A percentile compares a stretch with the other conserved stretches of the same genome.
phyloP scores from a whole-genome alignment of 257 asterid genomes.

The Nyctanthes arbortristis region DNA sequence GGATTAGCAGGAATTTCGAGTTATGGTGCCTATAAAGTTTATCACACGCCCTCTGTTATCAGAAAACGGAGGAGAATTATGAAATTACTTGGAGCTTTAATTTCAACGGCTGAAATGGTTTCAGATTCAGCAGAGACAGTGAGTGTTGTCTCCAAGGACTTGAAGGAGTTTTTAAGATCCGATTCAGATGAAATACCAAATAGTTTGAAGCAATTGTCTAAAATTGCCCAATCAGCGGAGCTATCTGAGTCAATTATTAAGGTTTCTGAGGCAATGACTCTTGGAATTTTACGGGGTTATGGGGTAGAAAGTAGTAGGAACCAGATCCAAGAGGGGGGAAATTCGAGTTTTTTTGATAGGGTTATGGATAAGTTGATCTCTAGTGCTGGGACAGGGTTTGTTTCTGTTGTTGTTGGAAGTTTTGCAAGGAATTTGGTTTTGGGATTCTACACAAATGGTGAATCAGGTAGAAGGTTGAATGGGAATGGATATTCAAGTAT shows the following conservation, averaged over 20 bases:
- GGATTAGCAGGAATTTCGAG: slow-evolving; percentile 76
- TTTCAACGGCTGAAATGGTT: slow-evolving; percentile 69
- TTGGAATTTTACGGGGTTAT: slow-evolving; percentile 42
- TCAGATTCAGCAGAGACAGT: slow-evolving; percentile 77
- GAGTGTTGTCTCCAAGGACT: slow-evolving; percentile 66
- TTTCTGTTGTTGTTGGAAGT: slow-evolving; percentile 51
- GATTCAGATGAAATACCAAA: slow-evolving; percentile 80
- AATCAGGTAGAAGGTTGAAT: slow-evolving; percentile 18
- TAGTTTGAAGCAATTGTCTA: slow-evolving; percentile 42
- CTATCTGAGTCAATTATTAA: slow-evolving; percentile 30
- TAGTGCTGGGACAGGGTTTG: slow-evolving; percentile 55
- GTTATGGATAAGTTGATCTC: slow-evolving; percentile 45
- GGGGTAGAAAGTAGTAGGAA: slow-evolving; percentile 14
- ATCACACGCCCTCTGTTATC: slow-evolving; percentile 65
- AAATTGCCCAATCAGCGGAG: slow-evolving; percentile 42
- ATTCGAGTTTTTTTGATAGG: slow-evolving; percentile 29
- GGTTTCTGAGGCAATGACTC: slow-evolving; percentile 36
- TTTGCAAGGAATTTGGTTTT: slow-evolving; percentile 50
- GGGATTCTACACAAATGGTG: slow-evolving; percentile 32
- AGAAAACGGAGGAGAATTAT: slow-evolving; percentile 58
- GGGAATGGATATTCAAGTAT: slow-evolving; percentile 23
- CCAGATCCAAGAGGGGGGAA: slow-evolving; percentile 32
- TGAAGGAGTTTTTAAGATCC: slow-evolving; percentile 77
- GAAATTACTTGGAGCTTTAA: slow-evolving; percentile 55
- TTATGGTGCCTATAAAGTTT: slow-evolving; percentile 70